Evolutionary conservation across 2,329 filamentous ascomycete species (phyloP).

Genomic region (Fusarium sambucinum): DNA sequence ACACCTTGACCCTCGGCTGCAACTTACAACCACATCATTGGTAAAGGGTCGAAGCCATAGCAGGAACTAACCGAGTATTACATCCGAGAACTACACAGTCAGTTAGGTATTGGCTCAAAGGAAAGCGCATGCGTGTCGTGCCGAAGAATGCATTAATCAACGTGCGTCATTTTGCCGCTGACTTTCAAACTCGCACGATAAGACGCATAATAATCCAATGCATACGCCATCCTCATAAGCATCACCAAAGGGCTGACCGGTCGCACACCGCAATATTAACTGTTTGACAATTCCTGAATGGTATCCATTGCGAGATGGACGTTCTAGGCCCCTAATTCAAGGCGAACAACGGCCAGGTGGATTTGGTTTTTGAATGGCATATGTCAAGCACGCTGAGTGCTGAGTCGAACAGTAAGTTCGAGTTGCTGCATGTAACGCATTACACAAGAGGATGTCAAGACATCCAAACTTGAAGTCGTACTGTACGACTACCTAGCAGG

Average conservation of each 20-base stretch:
- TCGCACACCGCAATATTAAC: constrained; percentile 11
- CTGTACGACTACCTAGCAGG: constrained; percentile 3
- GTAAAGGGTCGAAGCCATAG: background rate
- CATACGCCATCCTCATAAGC: constrained; percentile 32
- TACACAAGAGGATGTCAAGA: constrained; percentile 11
- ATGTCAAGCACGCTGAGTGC: constrained; percentile 20
- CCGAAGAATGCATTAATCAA: constrained; percentile 16
- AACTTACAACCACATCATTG: constrained; percentile 13
- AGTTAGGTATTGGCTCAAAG: background rate
- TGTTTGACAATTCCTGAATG: background rate
- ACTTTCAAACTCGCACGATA: constrained; percentile 40
- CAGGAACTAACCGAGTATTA: constrained; percentile 8
- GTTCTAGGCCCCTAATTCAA: constrained; percentile 15
- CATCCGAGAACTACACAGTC: background rate
- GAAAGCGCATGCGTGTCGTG: constrained; percentile 20
- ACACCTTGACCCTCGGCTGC: background rate
- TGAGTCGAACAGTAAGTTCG: constrained; percentile 14
- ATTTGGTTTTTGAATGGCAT: constrained; percentile 10
- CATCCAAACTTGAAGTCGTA: constrained; percentile 17
- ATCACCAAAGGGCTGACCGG: constrained; percentile 38
- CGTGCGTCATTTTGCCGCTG: constrained; percentile 35
- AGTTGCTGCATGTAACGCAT: constrained; percentile 14
- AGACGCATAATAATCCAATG: constrained; percentile 34
- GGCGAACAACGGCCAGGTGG: constrained; percentile 28
- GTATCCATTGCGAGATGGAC: constrained; percentile 14